Evolutionary conservation across 371 early-diverging fungal genomes (phyloP).

Genomic region (Umbelopsis sp.): DNA sequence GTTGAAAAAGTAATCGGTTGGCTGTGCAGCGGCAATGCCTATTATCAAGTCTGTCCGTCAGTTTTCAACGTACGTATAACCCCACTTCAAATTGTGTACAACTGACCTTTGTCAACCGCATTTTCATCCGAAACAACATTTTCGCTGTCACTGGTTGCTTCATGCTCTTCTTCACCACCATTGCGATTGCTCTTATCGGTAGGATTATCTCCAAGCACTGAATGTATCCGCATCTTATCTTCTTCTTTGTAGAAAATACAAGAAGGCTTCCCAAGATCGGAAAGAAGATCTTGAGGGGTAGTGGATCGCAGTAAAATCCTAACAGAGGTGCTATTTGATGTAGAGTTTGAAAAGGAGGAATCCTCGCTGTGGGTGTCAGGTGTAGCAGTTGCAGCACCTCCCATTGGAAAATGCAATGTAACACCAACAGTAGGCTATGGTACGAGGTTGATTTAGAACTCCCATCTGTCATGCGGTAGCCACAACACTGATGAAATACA

Average conservation of each 20-base stretch:
- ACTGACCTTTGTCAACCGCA: slow-evolving; percentile 10
- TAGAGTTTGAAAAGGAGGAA: background rate
- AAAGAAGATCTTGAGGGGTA: slow-evolving; percentile 70
- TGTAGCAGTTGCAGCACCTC: slow-evolving; percentile 30
- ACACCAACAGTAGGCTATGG: slow-evolving; percentile 44
- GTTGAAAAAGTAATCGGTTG: slow-evolving; percentile 71
- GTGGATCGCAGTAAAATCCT: slow-evolving; percentile 50
- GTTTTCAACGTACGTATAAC: background rate
- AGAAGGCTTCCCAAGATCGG: slow-evolving; percentile 70
- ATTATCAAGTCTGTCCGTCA: background rate
- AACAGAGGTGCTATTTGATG: slow-evolving; percentile 30
- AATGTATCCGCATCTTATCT: slow-evolving; percentile 77
- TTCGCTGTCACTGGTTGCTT: slow-evolving; percentile 15
- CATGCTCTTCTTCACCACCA: slow-evolving; percentile 11
- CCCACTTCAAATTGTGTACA: background rate
- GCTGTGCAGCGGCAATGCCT: slow-evolving; percentile 33
- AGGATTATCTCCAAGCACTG: slow-evolving; percentile 35
- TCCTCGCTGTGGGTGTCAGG: slow-evolving; percentile 26
- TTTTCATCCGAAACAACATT: slow-evolving; percentile 11
- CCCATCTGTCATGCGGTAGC: background rate
- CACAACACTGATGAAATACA: no score
- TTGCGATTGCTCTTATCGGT: slow-evolving; percentile 21
- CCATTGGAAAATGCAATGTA: slow-evolving; percentile 38
- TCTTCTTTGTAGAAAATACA: slow-evolving; percentile 70
- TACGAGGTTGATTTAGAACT: background rate